Evolutionary conservation across 139 green algal genomes (phyloP), one percentile per base, ranked within the genome.

Genomic region (Desmodesmus armatus): DNA sequence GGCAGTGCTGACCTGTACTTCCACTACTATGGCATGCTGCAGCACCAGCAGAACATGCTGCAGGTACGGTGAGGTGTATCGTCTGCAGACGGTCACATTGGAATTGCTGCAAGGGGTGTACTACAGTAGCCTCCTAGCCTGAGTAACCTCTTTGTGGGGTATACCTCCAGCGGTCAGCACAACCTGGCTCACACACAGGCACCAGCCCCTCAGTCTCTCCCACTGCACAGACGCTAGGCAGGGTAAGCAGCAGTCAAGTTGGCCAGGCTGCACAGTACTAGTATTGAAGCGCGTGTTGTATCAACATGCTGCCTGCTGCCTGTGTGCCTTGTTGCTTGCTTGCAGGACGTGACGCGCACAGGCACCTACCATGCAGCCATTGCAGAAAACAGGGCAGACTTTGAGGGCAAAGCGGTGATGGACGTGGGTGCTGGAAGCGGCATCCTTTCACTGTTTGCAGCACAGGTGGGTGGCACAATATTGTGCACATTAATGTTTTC

Each of bases 391-490:
- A 40, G 58, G 3, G 65, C 69, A 0, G 96, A 99, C 86, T 99
- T 99, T 78, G 63, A 93, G 74, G 97, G 94, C 75, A 97, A 96
- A 75, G 77, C 89, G 0, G 97, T 99, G 15, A 93, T 99, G 93
- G 97, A 99, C 86, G 96, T 99, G 5, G 97, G 97, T 3, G 95
- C 94, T 41, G 97, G 97, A 41, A 95, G 85, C 40, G 97, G 96
- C 82, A 98, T 99, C 77, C 93, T 99, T n/a, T 98, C 93, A 23
- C 89, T 99, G 1, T 99, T 99, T 87, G 95, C 97, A 3, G 97
- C 96, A 3, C 92, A 97, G 94, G 96, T 94, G 39, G n/a, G n/a
- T n/a, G n/a, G n/a, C n/a, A n/a, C n/a, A n/a, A n/a, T n/a, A n/a
- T n/a, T n/a, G n/a, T n/a, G n/a, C n/a, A n/a, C n/a, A n/a, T n/a